phyloP scores from a whole-genome alignment of 805 yeast genomes.

The Lipomyces starkeyi region DNA sequence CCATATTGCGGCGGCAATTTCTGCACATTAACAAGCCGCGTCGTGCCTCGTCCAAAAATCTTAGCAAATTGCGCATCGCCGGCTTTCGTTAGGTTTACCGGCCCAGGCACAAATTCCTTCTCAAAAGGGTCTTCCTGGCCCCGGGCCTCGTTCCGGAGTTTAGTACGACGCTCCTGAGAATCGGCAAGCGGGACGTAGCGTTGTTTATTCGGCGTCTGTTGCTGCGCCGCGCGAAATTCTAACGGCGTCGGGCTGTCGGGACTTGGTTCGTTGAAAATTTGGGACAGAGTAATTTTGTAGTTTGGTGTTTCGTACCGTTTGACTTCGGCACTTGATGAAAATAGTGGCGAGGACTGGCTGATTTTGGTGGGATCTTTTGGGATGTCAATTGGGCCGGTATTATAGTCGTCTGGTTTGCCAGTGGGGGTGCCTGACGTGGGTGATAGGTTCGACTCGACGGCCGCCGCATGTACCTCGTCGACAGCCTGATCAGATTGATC shows the following conservation, averaged over 20 bases:
- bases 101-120: slow-evolving; percentile 11
- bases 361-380: not conserved
- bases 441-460: not conserved
- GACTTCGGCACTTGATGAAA: not conserved
- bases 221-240: not conserved
- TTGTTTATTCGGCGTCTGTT: slow-evolving; percentile 4
- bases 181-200: slow-evolving; percentile 18
- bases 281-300: not conserved
- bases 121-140: slow-evolving; percentile 3
- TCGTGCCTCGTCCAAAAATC: not conserved
- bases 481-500: not conserved
- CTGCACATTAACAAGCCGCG: slow-evolving; percentile 1
- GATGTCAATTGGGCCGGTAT: not conserved
- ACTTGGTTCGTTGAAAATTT: slow-evolving; percentile 4
- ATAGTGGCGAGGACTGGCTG: not conserved
- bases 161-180: slow-evolving; percentile 17
- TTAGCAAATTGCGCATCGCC: slow-evolving; percentile 1
- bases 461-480: not conserved
- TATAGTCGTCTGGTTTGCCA: not conserved
- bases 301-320: not conserved
- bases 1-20: not conserved
- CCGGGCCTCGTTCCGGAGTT: slow-evolving; percentile 4
- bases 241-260: slow-evolving; percentile 2
- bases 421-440: not conserved
- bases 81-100: not conserved